Base-by-base conservation (phyloP, 805 yeast species). In the Metschnikowia aberdeeniae region DNA sequence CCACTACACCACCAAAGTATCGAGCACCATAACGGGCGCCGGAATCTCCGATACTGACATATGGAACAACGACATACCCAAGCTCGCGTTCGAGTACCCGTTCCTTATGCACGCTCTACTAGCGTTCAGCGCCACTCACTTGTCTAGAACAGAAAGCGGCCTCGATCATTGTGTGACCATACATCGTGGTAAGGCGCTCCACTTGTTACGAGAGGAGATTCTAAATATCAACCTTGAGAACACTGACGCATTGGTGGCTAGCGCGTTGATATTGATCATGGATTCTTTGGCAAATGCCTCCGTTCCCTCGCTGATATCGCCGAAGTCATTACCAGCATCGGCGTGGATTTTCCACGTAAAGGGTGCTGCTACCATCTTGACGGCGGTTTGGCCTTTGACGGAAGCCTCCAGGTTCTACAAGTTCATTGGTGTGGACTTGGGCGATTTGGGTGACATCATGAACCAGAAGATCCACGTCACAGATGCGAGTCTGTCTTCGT, bases 291-390 rank as follows among this genome's bases (percentile, higher is more conserved):
- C 97, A 3, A 90, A 90, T 64, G 97, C 97, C 0, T 79, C 83
- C 2, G 68, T 77, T 38, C 95, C 80, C 36, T 60, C 64, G 36
- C 64, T 67, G 29, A 67, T 73, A 2, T 66, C 72, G 3, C 60
- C 62, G 6, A 78, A 77, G 52, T 82, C 89, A 2, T 64, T 89
- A 46, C 95, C 97, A 1, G 90, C 97, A 2, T 82, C 93, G 3
- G 96, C 97, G 0, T 92, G 98, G 98, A 82, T 92, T 45, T 93
- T 88, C 71, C 97, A 92, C 59, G 97, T 92, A 10, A 86, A 93
- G 56, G 98, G 97, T 28, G 96, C 97, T 0, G 97, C 97, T 5
- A 90, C 97, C 0, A 92, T 92, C 43, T 72, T 92, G 41, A 86
- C 96, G 1, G 96, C 97, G 0, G 96, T 90, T n/a, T 89, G 97